Evolutionary conservation across 2,329 filamentous ascomycete species (phyloP).

Genomic region (Fusarium acutatum): DNA sequence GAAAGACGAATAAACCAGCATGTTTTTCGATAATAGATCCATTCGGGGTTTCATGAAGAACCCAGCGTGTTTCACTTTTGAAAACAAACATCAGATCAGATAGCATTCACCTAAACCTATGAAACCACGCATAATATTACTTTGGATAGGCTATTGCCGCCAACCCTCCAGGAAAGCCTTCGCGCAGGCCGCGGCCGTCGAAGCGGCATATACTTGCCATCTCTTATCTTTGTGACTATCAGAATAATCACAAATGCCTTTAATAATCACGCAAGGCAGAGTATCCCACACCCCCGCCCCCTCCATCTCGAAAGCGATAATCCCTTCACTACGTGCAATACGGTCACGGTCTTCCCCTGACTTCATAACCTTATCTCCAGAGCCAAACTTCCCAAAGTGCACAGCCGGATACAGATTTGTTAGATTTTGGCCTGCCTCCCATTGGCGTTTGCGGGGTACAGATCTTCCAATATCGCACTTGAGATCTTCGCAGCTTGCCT

Average conservation of each 20-base stretch:
- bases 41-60: too few species aligned
- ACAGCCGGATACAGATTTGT: neutral
- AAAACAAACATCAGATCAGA: neutral
- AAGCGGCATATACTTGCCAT: neutral
- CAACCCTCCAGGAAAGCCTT: neutral
- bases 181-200: neutral
- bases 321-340: neutral
- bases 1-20: too few species aligned
- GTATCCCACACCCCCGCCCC: neutral
- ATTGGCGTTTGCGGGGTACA: accelerated
- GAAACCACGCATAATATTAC: neutral
- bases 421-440: too few species aligned
- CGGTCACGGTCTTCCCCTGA: neutral
- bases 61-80: too few species aligned
- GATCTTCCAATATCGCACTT: neutral
- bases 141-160: neutral
- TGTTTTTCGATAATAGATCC: too few species aligned
- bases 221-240: neutral
- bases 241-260: neutral
- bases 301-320: neutral
- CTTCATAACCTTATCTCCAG: neutral
- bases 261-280: neutral
- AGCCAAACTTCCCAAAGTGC: neutral
- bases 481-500: accelerated
- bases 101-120: neutral